A percentile compares a stretch with the other conserved stretches of the same genome.
Conservation (phyloP, 192 early-diverging fungal species). For the Obelidium mucronatum region DNA sequence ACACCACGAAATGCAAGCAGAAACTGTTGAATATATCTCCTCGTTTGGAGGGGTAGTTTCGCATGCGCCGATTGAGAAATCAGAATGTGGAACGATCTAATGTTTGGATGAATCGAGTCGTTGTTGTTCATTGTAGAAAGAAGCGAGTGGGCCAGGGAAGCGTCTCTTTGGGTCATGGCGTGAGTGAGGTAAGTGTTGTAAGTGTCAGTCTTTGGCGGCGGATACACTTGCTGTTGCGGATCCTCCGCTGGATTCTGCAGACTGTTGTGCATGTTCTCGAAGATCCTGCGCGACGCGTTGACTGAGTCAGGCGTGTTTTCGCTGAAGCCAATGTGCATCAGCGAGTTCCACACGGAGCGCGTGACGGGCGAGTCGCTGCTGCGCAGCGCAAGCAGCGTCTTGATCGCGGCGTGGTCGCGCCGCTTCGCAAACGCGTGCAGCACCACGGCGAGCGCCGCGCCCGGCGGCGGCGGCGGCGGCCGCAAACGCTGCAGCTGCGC, state of each 20-base stretch:
- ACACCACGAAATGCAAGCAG: background rate
- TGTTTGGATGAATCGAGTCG: too few relatives aligned
- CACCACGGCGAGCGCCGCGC: background rate
- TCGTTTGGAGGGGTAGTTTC: constrained; percentile 8
- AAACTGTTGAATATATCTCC: constrained; percentile 16
- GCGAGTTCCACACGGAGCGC: constrained; percentile 12
- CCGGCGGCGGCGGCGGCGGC: background rate
- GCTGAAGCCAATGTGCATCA: background rate
- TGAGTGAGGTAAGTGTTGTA: constrained; percentile 25
- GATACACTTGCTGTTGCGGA: background rate
- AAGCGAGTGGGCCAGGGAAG: background rate
- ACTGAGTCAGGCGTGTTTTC: background rate
- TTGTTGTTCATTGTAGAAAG: constrained; percentile 3
- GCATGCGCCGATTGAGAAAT: constrained; percentile 9
- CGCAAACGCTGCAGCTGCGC: background rate
- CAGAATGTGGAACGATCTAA: constrained; percentile 20
- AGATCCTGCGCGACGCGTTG: background rate
- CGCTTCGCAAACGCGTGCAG: too few relatives aligned
- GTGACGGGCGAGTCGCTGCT: background rate
- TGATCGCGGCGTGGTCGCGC: background rate
- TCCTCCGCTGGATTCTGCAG: background rate
- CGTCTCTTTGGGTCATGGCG: background rate
- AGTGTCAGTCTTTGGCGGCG: constrained; percentile 25
- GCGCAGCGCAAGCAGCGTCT: background rate
- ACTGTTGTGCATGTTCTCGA: background rate